Base-by-base conservation (phyloP, 306 rosid genomes). In the Acacia acuminata region DNA sequence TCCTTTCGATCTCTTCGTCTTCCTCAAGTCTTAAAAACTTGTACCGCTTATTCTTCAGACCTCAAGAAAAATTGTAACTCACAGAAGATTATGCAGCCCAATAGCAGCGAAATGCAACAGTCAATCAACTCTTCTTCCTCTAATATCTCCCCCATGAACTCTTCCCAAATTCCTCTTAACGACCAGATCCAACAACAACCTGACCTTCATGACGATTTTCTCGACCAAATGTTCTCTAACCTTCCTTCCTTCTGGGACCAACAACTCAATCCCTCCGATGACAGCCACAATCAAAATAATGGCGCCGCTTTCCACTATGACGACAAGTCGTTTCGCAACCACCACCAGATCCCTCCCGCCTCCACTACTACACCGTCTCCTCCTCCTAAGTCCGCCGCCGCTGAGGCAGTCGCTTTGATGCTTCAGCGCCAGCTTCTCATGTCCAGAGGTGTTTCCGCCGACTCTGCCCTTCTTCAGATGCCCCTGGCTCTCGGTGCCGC, bases 211-310 rank as follows among this genome's bases (percentile, higher is more conserved):
- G 99, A 96, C 36, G 99, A 94, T 84, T 94, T 96, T 25, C 90
- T 96, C 80, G 96, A 96, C 44, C 98, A 96, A 86, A 91, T 96
- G 88, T 96, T 96, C 74, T 91, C 97, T 38, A 88, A 82, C 55
- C 86, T 94, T 73, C 90, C 90, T 65, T 77, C 87, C 75, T 86
- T 90, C 5, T 92, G 97, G 94, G 93, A 92, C 66, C 70, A 80
- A 17, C 53, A 78, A 36, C 82, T 82, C 48, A 36, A 80, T 43
- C 61, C 77, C 78, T 2, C n/a, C 50, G 11, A 51, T 10, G 36
- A 32, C 70, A 51, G 17, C n/a, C 85, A 84, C 7, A 78, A 85
- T 5, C 78, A 85, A 78, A 80, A 83, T 3, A 80, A 85, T 82
- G 22, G 20, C 24, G 65, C 14, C 32, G 79, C 75, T 22, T 90